Evolutionary conservation across 495 filamentous ascomycete genomes (phyloP).

Genomic region (Hypoxylon intermedium): DNA sequence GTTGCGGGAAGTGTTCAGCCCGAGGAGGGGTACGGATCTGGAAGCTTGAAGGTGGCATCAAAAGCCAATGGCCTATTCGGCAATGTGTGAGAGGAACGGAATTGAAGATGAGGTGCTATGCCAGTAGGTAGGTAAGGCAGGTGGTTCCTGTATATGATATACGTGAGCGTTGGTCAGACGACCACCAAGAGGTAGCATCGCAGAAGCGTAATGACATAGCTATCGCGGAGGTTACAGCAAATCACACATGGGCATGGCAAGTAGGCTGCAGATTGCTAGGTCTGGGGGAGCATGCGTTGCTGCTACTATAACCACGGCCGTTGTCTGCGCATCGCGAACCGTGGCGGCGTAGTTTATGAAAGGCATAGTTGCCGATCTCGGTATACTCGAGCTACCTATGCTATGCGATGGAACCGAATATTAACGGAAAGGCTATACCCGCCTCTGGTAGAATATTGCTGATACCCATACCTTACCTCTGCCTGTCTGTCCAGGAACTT

Average conservation of each 20-base stretch:
- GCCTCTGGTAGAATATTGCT: neutral
- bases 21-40: constrained; percentile 17
- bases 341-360: neutral
- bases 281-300: constrained; percentile 1
- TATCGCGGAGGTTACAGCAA: constrained; percentile 6
- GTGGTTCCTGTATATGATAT: neutral
- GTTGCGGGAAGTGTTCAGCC: neutral
- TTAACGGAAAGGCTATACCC: neutral
- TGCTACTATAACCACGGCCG: constrained; percentile 4
- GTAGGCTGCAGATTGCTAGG: constrained; percentile 6
- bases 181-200: constrained; percentile 23
- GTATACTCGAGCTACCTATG: neutral
- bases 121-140: neutral
- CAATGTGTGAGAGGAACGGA: neutral
- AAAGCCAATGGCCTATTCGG: neutral
- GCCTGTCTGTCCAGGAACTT: neutral
- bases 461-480: neutral
- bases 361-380: neutral
- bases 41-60: constrained; percentile 6
- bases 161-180: constrained; percentile 18
- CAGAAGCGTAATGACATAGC: constrained; percentile 23
- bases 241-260: constrained; percentile 1
- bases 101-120: neutral
- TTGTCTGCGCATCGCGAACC: constrained; percentile 12
- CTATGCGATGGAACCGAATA: too few species aligned